Conservation (phyloP, 306 rosid species). For the Oemleria cerasiformis region DNA sequence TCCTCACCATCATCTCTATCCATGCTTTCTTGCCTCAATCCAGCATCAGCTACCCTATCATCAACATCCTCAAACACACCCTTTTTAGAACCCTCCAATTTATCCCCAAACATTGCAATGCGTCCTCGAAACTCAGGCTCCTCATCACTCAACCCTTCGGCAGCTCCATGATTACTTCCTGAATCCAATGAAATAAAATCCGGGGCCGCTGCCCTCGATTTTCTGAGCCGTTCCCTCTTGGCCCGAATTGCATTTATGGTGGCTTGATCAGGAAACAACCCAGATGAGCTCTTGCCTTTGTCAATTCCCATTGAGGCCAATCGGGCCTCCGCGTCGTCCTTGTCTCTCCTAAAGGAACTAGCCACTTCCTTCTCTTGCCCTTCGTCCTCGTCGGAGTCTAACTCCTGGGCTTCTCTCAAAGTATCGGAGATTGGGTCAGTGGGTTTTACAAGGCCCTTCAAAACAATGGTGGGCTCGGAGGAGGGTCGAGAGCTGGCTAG, state of each 20-base stretch:
- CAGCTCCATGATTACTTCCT: conserved; percentile 85
- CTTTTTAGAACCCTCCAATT: conserved; percentile 57
- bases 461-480: conserved; percentile 64
- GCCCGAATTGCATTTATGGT: conserved; percentile 74
- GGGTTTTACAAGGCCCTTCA: conserved; percentile 77
- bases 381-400: conserved; percentile 38
- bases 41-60: conserved; percentile 42
- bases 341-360: conserved; percentile 25
- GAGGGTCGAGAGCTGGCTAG: conserved; percentile 54
- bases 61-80: conserved; percentile 90
- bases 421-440: conserved; percentile 18
- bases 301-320: conserved; percentile 57
- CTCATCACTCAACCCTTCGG: conserved; percentile 88
- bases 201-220: conserved; percentile 61
- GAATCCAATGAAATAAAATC: conserved; percentile 83
- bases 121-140: conserved; percentile 76
- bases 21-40: conserved; percentile 26
- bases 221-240: conserved; percentile 68
- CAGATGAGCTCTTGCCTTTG: conserved; percentile 42
- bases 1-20: conserved; percentile 47
- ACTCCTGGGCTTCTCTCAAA: conserved; percentile 25
- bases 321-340: conserved; percentile 41
- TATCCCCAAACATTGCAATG: conserved; percentile 81
- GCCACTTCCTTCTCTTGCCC: conserved; percentile 18
- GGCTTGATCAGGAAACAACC: conserved; percentile 59